Percentiles rank a stretch among this genome's conserved stretches.
Evolutionary conservation across 371 early-diverging fungal genomes (phyloP).

Genomic region (Mucor mucedo): DNA sequence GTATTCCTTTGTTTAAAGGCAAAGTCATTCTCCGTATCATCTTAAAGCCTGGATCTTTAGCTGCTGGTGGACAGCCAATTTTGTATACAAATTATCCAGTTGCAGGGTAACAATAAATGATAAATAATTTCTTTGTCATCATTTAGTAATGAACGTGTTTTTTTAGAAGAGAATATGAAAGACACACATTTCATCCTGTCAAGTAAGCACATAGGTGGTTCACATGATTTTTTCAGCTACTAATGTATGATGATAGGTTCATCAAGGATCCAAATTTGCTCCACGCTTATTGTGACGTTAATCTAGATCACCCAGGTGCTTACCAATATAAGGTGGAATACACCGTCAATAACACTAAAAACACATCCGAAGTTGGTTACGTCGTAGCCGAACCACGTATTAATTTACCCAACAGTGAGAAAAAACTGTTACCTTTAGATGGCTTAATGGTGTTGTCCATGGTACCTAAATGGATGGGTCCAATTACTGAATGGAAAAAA

Average conservation of each 20-base stretch:
- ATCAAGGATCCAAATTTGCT: conserved; percentile 37
- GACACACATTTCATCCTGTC: conserved; percentile 47
- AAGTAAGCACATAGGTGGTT: conserved; percentile 27
- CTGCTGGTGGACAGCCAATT: conserved; percentile 58
- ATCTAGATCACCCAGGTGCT: conserved; percentile 73
- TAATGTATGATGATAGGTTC: conserved; percentile 28
- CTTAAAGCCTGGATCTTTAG: conserved; percentile 79
- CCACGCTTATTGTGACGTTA: conserved; percentile 77
- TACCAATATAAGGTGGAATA: conserved; percentile 89
- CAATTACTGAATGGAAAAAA: conserved; percentile 76
- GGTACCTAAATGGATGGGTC: conserved; percentile 95
- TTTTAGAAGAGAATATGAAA: conserved; percentile 33
- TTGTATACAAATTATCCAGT: conserved; percentile 87
- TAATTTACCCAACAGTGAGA: conserved; percentile 31
- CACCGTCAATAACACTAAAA: conserved; percentile 30
- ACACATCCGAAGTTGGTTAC: conserved; percentile 54
- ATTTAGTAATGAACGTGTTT: neutral
- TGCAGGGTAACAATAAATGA: conserved; percentile 56
- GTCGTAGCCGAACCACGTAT: conserved; percentile 89
- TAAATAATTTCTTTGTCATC: neutral
- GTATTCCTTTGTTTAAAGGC: conserved; percentile 75
- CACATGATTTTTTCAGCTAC: neutral
- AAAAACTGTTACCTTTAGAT: conserved; percentile 67
- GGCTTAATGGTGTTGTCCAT: conserved; percentile 87
- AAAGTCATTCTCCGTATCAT: conserved; percentile 80